Evolutionary conservation across 2,329 filamentous ascomycete genomes (phyloP).

Genomic region (Pestalotiopsis sp.): DNA sequence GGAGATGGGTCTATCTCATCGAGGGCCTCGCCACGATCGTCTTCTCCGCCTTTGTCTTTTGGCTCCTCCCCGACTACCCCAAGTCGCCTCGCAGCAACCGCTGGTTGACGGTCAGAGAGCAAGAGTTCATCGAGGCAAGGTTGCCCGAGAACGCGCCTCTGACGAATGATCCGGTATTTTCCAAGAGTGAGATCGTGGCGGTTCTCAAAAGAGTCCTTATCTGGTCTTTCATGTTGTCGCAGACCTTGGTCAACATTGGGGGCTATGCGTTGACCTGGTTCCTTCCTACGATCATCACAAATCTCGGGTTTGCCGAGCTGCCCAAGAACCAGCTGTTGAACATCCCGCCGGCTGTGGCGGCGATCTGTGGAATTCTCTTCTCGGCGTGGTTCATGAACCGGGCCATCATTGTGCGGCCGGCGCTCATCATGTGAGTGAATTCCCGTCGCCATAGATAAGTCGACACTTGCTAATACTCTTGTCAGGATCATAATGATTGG

Average conservation of each 20-base stretch:
- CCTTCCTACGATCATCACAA: constrained; percentile 43
- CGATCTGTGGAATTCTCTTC: constrained; percentile 40
- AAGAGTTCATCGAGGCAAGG: constrained; percentile 41
- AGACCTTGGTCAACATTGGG: constrained; percentile 37
- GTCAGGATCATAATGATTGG: constrained; percentile 37
- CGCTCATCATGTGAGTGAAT: constrained; percentile 36
- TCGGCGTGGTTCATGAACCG: constrained; percentile 38
- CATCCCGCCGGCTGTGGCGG: constrained; percentile 45
- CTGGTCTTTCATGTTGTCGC: constrained; percentile 25
- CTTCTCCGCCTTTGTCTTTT: constrained; percentile 39
- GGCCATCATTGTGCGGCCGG: constrained; percentile 41
- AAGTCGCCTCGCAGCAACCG: constrained; percentile 37
- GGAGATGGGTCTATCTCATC: constrained; percentile 42
- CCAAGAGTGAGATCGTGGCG: constrained; percentile 35
- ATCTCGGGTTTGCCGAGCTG: constrained; percentile 42
- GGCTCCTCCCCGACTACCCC: constrained; percentile 46
- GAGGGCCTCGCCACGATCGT: constrained; percentile 45
- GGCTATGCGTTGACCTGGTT: constrained; percentile 45
- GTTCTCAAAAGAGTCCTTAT: constrained; percentile 29
- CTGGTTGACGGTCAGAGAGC: constrained; percentile 41
- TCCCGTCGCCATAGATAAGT: background rate
- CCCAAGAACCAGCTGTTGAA: constrained; percentile 47
- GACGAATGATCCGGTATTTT: constrained; percentile 39
- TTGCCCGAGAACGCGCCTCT: constrained; percentile 40
- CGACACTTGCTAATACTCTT: background rate